A percentile compares a stretch with the other conserved stretches of the same genome.
These are phyloP conservation scores for Pestalotiopsis sp. DNA, from an alignment of 2,329 filamentous ascomycete genomes.

Conservation along the genomic window DNA sequence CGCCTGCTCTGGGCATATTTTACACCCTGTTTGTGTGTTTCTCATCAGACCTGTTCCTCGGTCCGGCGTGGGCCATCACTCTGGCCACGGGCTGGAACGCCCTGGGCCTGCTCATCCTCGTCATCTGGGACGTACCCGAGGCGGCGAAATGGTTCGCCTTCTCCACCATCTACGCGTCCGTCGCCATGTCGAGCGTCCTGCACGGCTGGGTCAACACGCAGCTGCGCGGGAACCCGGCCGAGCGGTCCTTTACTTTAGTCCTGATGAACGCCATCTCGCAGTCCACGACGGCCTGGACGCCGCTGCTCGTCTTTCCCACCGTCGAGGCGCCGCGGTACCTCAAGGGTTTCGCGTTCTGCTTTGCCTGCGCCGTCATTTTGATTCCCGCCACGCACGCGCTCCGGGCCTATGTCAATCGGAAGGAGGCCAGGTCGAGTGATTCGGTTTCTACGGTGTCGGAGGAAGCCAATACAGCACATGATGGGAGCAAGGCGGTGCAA, in stretches of 20 bases:
- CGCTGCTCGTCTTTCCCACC: conserved; percentile 50
- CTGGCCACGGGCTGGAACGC: conserved; percentile 51
- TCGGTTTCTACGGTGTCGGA: not conserved
- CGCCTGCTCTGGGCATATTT: conserved; percentile 57
- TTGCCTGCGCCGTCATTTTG: conserved; percentile 11
- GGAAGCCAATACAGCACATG: not conserved
- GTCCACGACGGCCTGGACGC: conserved; percentile 58
- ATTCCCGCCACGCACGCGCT: conserved; percentile 25
- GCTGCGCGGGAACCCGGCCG: conserved; percentile 44
- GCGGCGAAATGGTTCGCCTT: conserved; percentile 57
- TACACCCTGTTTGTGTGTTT: conserved; percentile 57
- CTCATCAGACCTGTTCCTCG: conserved; percentile 52
- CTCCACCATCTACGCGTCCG: conserved; percentile 47
- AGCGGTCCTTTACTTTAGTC: conserved; percentile 51
- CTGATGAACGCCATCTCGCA: conserved; percentile 55
- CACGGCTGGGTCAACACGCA: conserved; percentile 58
- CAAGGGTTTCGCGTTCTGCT: conserved; percentile 32
- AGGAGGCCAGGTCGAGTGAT: conserved; percentile 14
- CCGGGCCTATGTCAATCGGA: conserved; percentile 21
- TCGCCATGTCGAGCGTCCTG: conserved; percentile 55
- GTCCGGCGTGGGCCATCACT: conserved; percentile 57
- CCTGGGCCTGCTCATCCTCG: conserved; percentile 52
- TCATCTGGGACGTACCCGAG: conserved; percentile 59
- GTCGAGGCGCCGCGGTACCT: conserved; percentile 42
- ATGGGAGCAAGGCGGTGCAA: not conserved